Percentiles rank a stretch among this genome's conserved stretches.
Evolutionary conservation across 2,329 filamentous ascomycete genomes (phyloP).

Genomic region (Fusarium tupiense): DNA sequence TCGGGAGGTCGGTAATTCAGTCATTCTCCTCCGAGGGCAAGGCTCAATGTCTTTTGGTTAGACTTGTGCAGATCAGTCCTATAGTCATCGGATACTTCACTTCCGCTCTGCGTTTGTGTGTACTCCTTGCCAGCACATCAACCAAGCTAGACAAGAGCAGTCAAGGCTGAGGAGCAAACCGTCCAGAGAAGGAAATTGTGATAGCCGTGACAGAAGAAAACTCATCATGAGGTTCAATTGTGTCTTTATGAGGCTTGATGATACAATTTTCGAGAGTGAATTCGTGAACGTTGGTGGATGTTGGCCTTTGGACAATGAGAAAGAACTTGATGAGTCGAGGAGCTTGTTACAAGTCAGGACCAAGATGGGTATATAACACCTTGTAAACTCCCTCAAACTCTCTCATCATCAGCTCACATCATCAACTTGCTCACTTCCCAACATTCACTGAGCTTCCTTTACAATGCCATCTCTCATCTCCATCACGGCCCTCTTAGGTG

Average conservation of each 20-base stretch:
- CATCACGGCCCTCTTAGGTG: constrained; percentile 28
- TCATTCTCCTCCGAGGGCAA: not conserved
- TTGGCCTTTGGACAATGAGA: not conserved
- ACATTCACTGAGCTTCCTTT: not conserved
- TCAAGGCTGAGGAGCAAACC: not conserved
- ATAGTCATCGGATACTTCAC: not conserved
- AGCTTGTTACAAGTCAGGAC: not conserved
- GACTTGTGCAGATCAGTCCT: constrained; percentile 14
- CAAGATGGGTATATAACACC: constrained; percentile 26
- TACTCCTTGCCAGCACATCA: constrained; percentile 23
- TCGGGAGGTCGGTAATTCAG: not conserved
- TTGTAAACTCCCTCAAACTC: constrained; percentile 35
- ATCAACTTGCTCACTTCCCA: constrained; percentile 34
- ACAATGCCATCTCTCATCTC: constrained; percentile 35
- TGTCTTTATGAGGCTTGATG: constrained; percentile 38
- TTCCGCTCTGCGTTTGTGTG: not conserved
- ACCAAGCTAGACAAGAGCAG: constrained; percentile 17
- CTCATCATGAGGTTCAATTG: constrained; percentile 8
- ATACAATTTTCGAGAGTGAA: constrained; percentile 20
- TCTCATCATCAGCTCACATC: constrained; percentile 26
- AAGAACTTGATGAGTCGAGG: not conserved
- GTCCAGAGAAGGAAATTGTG: constrained; percentile 25
- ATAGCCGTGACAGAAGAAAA: constrained; percentile 1
- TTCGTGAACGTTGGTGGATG: not conserved
- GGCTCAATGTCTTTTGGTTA: not conserved